Conservation (phyloP, 768 basidiomycete genomes). For the Mycena metata region DNA sequence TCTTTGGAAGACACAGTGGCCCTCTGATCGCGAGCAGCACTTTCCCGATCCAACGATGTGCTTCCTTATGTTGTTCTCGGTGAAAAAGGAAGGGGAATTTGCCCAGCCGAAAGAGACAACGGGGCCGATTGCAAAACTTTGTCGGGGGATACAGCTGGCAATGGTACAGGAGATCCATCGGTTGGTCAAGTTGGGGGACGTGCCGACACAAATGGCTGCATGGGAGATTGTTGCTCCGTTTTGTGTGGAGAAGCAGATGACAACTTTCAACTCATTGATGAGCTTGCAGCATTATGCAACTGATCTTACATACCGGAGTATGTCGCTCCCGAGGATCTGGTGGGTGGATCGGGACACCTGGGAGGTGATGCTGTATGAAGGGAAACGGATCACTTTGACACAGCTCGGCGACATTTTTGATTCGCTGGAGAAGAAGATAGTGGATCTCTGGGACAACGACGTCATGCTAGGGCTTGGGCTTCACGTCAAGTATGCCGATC, state of each 20-base stretch:
- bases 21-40: too few relatives aligned
- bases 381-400: constrained; percentile 27
- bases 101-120: constrained; percentile 17
- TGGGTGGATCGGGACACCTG: constrained; percentile 39
- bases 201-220: neutral
- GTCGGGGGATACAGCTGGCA: constrained; percentile 27
- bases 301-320: constrained; percentile 29
- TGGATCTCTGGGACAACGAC: constrained; percentile 37
- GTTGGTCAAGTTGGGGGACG: neutral
- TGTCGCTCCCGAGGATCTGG: constrained; percentile 33
- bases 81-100: constrained; percentile 23
- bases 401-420: constrained; percentile 29
- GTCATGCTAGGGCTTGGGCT: constrained; percentile 35
- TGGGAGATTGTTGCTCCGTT: neutral
- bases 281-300: constrained; percentile 40
- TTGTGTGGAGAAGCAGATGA: constrained; percentile 35
- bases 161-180: constrained; percentile 21
- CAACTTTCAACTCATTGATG: constrained; percentile 38
- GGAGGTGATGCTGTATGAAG: constrained; percentile 35
- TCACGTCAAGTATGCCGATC: constrained; percentile 15
- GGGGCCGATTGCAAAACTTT: constrained; percentile 23
- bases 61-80: constrained; percentile 20
- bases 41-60: constrained; percentile 39
- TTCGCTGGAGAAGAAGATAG: constrained; percentile 24
- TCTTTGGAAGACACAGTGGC: constrained; percentile 5